These are phyloP conservation scores for Paxillus rubicundulus DNA, from an alignment of 768 basidiomycete genomes.

Conservation along the genomic window DNA sequence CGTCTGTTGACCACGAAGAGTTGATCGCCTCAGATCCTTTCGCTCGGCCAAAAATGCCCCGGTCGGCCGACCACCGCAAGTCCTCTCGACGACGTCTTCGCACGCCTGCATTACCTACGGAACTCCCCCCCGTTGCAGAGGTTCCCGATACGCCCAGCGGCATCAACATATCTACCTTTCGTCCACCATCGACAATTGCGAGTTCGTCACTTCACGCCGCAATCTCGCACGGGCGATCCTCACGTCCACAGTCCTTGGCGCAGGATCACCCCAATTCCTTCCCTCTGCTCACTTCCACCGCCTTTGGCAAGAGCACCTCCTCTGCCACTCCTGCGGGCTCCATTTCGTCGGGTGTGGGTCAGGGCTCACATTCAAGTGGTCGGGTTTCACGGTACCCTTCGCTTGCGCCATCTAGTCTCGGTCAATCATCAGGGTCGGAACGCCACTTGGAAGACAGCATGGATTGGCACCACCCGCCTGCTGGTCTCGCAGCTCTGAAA, in stretches of 20 bases:
- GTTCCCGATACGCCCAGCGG: conserved; percentile 6
- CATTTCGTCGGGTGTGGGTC: conserved; percentile 11
- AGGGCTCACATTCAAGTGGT: conserved; percentile 15
- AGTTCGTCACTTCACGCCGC: conserved; percentile 9
- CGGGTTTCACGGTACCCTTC: conserved; percentile 29
- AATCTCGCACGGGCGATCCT: conserved; percentile 9
- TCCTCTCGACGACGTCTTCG: conserved; percentile 10
- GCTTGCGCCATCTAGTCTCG: conserved; percentile 18
- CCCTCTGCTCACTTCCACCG: conserved; percentile 24
- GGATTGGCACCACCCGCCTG: conserved; percentile 26
- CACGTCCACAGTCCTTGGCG: conserved; percentile 7
- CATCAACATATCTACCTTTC: background rate
- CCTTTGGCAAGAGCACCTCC: conserved; percentile 23
- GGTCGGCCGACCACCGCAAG: conserved; percentile 5
- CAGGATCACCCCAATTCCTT: conserved; percentile 4
- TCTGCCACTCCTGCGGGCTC: conserved; percentile 16
- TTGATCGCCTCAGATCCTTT: background rate
- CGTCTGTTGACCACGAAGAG: conserved; percentile 11
- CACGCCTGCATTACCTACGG: background rate
- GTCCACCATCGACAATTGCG: background rate
- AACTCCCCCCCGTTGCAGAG: conserved; percentile 22
- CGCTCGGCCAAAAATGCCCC: conserved; percentile 1
- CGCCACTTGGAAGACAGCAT: conserved; percentile 11
- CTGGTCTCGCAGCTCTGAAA: conserved; percentile 21
- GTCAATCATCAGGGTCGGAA: conserved; percentile 5